Conservation (phyloP, 2,329 filamentous ascomycete genomes). For the Graphilbum fragrans region DNA sequence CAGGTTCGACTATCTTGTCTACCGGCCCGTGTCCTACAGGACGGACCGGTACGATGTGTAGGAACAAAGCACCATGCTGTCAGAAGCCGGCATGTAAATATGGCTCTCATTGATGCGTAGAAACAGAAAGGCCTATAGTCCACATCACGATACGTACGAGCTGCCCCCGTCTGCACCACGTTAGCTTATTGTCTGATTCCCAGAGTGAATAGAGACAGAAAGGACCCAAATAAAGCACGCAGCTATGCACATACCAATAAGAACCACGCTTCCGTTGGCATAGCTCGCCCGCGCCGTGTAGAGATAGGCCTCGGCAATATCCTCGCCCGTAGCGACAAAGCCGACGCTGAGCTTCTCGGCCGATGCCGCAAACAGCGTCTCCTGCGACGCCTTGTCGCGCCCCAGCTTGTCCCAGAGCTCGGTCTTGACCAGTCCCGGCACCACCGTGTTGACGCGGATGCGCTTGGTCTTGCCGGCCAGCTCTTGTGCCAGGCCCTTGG, state of each 20-base stretch:
- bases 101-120: background rate
- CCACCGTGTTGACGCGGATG: constrained; percentile 20
- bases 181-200: no score
- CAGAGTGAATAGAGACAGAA: no score
- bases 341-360: constrained; percentile 13
- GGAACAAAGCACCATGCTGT: background rate
- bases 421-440: constrained; percentile 18
- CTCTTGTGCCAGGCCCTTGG: constrained; percentile 16
- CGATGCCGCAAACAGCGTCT: constrained; percentile 12
- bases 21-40: constrained; percentile 32
- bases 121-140: no score
- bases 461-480: constrained; percentile 11
- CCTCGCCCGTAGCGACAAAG: constrained; percentile 14
- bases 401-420: constrained; percentile 20
- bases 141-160: background rate
- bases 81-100: background rate
- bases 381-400: constrained; percentile 14
- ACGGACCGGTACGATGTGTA: constrained; percentile 35
- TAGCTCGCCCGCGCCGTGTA: constrained; percentile 16
- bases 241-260: constrained; percentile 13
- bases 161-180: constrained; percentile 4
- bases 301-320: constrained; percentile 18
- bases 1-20: constrained; percentile 38
- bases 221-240: background rate
- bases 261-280: constrained; percentile 14